Base-by-base conservation (phyloP, 768 basidiomycete genomes). In the Nidularia sp. region DNA sequence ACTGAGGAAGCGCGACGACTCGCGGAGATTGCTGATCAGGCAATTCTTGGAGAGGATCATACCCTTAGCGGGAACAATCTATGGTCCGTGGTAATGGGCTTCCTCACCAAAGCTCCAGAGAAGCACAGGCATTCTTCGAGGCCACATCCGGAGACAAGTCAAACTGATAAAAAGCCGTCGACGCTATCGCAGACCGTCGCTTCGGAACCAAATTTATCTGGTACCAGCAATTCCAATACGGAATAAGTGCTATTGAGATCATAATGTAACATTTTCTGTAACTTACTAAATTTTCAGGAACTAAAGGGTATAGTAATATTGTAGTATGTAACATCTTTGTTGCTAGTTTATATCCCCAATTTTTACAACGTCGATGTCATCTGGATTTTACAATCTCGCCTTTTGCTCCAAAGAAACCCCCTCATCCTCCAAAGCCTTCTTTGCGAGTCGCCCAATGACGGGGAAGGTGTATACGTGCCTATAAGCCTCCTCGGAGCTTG, bases 401-500 rank as follows among this genome's bases (percentile, higher is more conserved):
- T 65, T 64, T 5, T 54, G 51, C 32, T 55, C 48, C 8, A 75
- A 41, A 10, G 47, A 42, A 43, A 73, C 60, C 2, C 80, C 84
- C 50, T 75, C 73, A 5, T 83, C 80, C 60, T 87, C 79, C 39
- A 89, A 63, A 12, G 81, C 75, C 18, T 64, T 66, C 60, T 70
- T 80, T 6, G 92, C 89, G 35, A 92, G 60, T 18, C 68, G 66
- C 32, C 90, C 92, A 45, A 89, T 69, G 22, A 82, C 55, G 10
- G 80, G 84, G 66, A 90, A 90, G 6, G 74, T 60, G 22, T 58
- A 51, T 0, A 58, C 65, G 53, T 80, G 70, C 6, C 70, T 51
- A 42, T 66, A 71, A 5, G 93, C 93, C 42, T 74, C 71, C 65
- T 93, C 92, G 0, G 93, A 95, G 63, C 90, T 94, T 3, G 93